A percentile compares a stretch with the other conserved stretches of the same genome.
Conservation (phyloP, 208 protist species). For the Naegleria gruberi region DNA sequence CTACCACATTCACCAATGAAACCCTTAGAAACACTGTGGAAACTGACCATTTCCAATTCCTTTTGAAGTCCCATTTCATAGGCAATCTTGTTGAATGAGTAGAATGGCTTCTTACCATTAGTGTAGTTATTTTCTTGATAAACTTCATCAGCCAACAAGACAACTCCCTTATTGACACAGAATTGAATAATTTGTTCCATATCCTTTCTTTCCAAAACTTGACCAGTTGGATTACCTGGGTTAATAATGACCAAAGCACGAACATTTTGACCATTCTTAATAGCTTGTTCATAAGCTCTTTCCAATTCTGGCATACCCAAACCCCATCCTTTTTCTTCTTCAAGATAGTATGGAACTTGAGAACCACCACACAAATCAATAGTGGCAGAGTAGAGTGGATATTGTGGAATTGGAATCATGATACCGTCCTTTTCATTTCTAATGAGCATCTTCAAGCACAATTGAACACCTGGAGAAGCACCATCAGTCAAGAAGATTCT, state of each 20-base stretch:
- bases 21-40: constrained; percentile 98
- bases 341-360: constrained; percentile 83
- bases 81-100: constrained; percentile 74
- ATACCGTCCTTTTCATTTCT: constrained; percentile 58
- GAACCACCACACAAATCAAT: constrained; percentile 82
- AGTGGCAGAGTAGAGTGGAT: constrained; percentile 97
- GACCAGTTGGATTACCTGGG: constrained; percentile 97
- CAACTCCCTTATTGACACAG: constrained; percentile 49
- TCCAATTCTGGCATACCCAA: constrained; percentile 61
- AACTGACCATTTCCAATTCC: constrained; percentile 77
- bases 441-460: constrained; percentile 69
- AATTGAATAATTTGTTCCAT: constrained; percentile 66
- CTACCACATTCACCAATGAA: constrained; percentile 93
- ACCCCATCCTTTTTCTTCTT: constrained; percentile 79
- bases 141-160: constrained; percentile 96
- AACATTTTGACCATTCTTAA: constrained; percentile 60
- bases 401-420: constrained; percentile 98
- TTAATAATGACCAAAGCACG: constrained; percentile 95
- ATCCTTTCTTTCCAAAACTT: constrained; percentile 57
- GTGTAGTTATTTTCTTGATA: constrained; percentile 97
- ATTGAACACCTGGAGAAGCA: constrained; percentile 78
- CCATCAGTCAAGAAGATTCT: constrained; percentile 94
- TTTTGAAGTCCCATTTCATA: not conserved
- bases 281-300: constrained; percentile 49
- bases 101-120: constrained; percentile 56